Base-by-base conservation (phyloP, 129 eudicot species). In the Ambrosia artemisiifolia region DNA sequence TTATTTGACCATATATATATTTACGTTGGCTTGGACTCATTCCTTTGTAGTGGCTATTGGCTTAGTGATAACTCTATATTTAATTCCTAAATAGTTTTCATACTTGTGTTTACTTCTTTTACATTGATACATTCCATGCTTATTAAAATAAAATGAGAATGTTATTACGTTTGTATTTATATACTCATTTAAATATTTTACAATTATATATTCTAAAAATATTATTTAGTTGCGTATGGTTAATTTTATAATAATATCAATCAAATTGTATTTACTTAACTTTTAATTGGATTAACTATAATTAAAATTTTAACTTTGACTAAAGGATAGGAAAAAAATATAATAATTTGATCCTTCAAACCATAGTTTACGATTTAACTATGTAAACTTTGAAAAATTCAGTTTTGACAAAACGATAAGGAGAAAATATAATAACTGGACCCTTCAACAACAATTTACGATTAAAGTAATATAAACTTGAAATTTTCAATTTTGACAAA, bases 1-100 rank as follows among this genome's bases (percentile, higher is more conserved):
- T 53, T 73, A 46, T 73, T 73, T 73, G 70, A 63, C 70, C 49
- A n/a, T 38, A 18, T 36, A 18, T 36, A 46, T 40, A 40, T 10
- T 8, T 40, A 2, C 7, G 44, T 10, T 40, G 6, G 49, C 49
- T 47, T 73, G 47, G 69, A 62, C 63, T 73, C 63, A 17, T 33
- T 62, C 71, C 34, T 62, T 16, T 6, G 11, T 53, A 14, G 33
- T 62, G 54, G 6, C 11, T 40, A 40, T 24, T 24, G n/a, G n/a
- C n/a, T n/a, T n/a, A 38, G 43, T 38, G 44, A 40, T 40, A 40
- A 40, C 9, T 40, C 44, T 40, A 5, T 40, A 6, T 6, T 6
- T 40, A 6, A 7, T 40, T 40, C 44, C 44, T 40, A 10, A 6
- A 40, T 40, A 6, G 11, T 40, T 74, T 74, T 64, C 43, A 36